Base-by-base conservation (phyloP, 176 grass and related monocot species). In the Aegilops umbellulata region DNA sequence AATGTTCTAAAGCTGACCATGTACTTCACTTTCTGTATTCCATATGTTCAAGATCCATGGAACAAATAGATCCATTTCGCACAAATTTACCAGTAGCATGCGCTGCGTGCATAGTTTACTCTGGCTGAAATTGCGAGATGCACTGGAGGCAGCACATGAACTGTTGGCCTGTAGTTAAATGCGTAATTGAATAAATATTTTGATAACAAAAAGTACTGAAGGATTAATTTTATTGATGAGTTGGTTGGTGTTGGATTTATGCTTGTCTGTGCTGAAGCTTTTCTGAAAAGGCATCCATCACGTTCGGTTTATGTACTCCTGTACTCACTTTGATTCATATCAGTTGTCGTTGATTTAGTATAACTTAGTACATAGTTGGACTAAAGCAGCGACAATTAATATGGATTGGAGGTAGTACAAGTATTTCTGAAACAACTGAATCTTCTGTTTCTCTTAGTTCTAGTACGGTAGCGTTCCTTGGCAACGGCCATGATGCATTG, bases 1-100 rank as follows among this genome's bases (percentile, higher is more conserved):
- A 77, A 88, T 89, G 72, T 78, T 86, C 79, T 79, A 86, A 80
- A 89, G 87, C 91, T 83, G 91, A 79, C 91, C 90, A 84, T 92
- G 70, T 78, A 92, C 87, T 86, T 77, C 80, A 60, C 36, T 74
- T 86, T 87, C 60, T 80, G 64, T 79, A 84, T 90, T 80, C 64
- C 23, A 69, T 78, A 81, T 87, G 65, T 77, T 91, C 86, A 42
- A 83, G 63, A 63, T 68, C 34, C 67, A 85, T 81, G 75, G 80
- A 88, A 77, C 76, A 84, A 69, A 71, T 38, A 47, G 81, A 84
- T 63, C 25, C 44, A 69, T 81, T 71, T 36, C 42, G 25, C 27
- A 53, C 60, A 70, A 46, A 62, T 12, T 16, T 62, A 68, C 13
- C 8, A 51, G 36, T 69, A 76, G 27, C 69, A 15, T 76, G 36